Conservation (phyloP, 176 grass and related monocot species). For the Rhynchospora breviuscula region DNA sequence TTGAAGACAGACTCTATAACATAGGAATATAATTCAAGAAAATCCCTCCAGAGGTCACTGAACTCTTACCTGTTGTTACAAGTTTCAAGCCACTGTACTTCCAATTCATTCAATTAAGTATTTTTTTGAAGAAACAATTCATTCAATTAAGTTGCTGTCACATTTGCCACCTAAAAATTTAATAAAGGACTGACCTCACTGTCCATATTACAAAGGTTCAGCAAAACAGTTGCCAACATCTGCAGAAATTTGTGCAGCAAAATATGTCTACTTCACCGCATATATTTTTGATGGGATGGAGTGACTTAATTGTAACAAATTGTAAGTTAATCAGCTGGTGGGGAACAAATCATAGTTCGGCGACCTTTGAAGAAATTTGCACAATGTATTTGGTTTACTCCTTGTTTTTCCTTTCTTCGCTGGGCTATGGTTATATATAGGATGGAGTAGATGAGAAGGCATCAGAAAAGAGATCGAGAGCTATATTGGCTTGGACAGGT, state of each 20-base stretch:
- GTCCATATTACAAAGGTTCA: background rate
- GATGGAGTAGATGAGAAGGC: slow-evolving; percentile 68
- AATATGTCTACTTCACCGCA: background rate
- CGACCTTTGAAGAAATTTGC: background rate
- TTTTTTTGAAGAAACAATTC: too few species aligned
- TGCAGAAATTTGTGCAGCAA: background rate
- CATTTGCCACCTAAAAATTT: background rate
- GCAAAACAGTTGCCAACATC: background rate
- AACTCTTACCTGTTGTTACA: background rate
- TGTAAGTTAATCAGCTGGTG: background rate
- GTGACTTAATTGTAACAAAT: background rate
- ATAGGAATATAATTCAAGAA: background rate
- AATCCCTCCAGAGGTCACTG: background rate
- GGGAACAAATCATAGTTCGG: background rate
- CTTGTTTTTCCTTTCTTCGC: background rate
- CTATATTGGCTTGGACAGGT: slow-evolving; percentile 57
- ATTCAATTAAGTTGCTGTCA: background rate
- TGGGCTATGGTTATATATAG: slow-evolving; percentile 25
- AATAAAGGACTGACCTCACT: background rate
- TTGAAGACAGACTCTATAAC: background rate
- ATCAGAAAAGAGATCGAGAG: slow-evolving; percentile 68
- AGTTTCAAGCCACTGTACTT: background rate
- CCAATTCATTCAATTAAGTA: background rate
- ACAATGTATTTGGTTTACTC: background rate
- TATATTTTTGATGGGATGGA: background rate